Evolutionary conservation across 441 rosid genomes (phyloP), one percentile per base, ranked within the genome.

Genomic region (Kokia cookei): DNA sequence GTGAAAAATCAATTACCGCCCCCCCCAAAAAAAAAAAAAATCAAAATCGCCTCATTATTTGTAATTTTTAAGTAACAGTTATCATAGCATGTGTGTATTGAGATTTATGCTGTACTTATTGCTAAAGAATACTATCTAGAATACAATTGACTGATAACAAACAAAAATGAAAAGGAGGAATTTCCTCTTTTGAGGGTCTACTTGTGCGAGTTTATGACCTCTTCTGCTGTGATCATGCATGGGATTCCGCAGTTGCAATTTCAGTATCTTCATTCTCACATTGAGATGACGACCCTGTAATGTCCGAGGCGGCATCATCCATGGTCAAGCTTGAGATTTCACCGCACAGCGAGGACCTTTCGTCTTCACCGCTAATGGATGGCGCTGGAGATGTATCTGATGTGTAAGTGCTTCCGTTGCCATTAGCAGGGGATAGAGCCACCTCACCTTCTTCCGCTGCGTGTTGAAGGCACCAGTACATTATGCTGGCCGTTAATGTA

Each of bases 361-460:
- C 98, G 4, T 94, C 97, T 55, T 92, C 98, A 3, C 92, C 95
- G 0, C 76, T 83, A 71, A 94, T 54, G 32, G 96, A 94, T 69
- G 93, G 89, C 57, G 88, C 86, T 0, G 94, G 95, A 37, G 96
- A 93, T 35, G 87, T 84, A 53, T 83, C 85, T 3, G 87, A 83
- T 40, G 92, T 83, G 17, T 26, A 47, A 0, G 78, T 60, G 0
- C 80, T 80, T 3, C 80, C 47, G 9, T 75, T 67, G 29, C 81
- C 81, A 66, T 81, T 82, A 6, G 78, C 64, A 10, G 84, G 86
- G 0, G 84, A 77, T 65, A 85, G 82, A 4, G 88, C 80, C 64
- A 82, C 74, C 0, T 82, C 87, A 10, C 76, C 72, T 22, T 86
- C 82, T 67, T 78, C 86, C 6, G 54, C 77, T 6, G 78, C 79